Evolutionary conservation across 148 eudicot species (phyloP), one percentile per base, ranked within the genome.

Genomic region (Salicornia ramosissima): DNA sequence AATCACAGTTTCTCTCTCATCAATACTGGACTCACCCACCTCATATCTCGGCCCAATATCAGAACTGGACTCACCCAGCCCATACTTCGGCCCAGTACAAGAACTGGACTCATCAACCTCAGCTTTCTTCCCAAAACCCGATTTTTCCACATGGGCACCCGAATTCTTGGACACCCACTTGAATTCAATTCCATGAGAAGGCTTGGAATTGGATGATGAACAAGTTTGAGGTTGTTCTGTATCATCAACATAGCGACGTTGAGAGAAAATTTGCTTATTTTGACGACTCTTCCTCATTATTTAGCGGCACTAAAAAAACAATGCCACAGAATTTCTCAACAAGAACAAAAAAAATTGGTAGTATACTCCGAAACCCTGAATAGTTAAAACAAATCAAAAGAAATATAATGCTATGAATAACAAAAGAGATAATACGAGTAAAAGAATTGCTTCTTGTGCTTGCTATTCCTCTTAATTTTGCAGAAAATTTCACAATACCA

Each of bases 101-200:
- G 72, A 56, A 29, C 73, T 73, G 36, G 53, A 26, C 31, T 60
- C 68, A 51, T 79, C 84, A 76, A 72, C 74, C 63, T 79, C 83
- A 42, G 34, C 12, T 39, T 67, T 72, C 42, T 39, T 28, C 36
- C 22, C 78, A 57, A 57, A 22, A 69, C 28, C 66, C 42, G 73
- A 49, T 22, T 75, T 72, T 33, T 43, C 62, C n/a, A 24, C 83
- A 25, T 58, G 51, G 69, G 36, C 65, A 54, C 68, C 82, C 56
- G 70, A 75, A 69, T 70, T 72, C 30, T 42, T 80, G 9, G 81
- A 42, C 3, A 47, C 83, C 78, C 83, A 36, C 31, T 25, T 75
- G 60, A 56, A 56, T 26, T 56, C 28, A 26, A 56, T 50, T 5
- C 80, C 43, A 67, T 70, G 68, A 5, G 60, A 71, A 24, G 58